A percentile compares a stretch with the other conserved stretches of the same genome.
phyloP scores from a whole-genome alignment of 305 asterid genomes.

The Ajuga reptans region DNA sequence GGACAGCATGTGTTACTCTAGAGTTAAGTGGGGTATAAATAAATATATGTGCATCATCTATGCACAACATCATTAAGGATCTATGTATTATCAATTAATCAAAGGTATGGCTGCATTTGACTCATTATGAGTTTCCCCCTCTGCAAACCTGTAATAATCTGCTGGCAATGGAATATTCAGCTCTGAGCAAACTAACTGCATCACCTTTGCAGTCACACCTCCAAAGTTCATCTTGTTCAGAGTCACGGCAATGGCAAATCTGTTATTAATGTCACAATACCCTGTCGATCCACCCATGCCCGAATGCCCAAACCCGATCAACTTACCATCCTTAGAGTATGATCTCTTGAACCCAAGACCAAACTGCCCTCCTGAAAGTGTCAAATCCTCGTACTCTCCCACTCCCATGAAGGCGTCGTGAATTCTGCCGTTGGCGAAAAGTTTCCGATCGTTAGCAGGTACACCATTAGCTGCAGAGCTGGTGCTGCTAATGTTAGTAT shows the following conservation, averaged over 20 bases:
- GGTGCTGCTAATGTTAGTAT: constrained; percentile 19
- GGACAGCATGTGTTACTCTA: neutral
- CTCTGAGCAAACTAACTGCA: constrained; percentile 79
- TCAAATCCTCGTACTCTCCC: constrained; percentile 59
- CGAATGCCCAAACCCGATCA: constrained; percentile 93
- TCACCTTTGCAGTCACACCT: constrained; percentile 65
- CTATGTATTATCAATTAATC: constrained; percentile 41
- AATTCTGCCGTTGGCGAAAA: constrained; percentile 48
- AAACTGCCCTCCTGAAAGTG: constrained; percentile 50
- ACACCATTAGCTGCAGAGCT: constrained; percentile 3
- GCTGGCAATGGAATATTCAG: constrained; percentile 71
- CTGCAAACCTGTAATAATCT: constrained; percentile 46
- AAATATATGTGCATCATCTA: neutral
- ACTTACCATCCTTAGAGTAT: constrained; percentile 45
- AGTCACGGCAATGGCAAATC: constrained; percentile 73
- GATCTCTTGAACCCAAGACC: constrained; percentile 90
- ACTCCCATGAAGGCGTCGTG: constrained; percentile 74
- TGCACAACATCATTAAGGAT: neutral
- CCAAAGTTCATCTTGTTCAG: constrained; percentile 82
- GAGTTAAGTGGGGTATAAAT: neutral
- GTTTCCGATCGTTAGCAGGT: constrained; percentile 20
- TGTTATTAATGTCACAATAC: constrained; percentile 55
- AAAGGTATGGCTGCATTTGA: constrained; percentile 40
- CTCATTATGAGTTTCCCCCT: constrained; percentile 40
- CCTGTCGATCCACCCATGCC: constrained; percentile 95